Percentiles rank a stretch among this genome's conserved stretches.
Conservation (phyloP, 306 rosid genomes). For the Castanea crenata region DNA sequence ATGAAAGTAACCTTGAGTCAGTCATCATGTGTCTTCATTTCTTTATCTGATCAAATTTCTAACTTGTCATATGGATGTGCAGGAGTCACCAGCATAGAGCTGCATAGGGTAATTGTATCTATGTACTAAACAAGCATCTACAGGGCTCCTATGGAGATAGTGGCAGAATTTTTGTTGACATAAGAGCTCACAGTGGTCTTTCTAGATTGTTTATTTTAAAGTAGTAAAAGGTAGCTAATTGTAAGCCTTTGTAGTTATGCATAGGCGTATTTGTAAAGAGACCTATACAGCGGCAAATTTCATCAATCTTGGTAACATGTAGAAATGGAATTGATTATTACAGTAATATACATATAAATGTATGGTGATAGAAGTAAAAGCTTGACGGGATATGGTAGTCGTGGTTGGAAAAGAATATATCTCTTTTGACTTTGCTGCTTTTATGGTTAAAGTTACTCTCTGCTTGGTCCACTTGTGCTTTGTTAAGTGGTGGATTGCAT, state of each 20-base stretch:
- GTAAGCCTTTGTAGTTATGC: neutral
- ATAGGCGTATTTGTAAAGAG: neutral
- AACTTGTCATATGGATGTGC: neutral
- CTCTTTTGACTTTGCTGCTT: too few species aligned
- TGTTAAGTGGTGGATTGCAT: too few species aligned
- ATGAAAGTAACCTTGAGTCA: neutral
- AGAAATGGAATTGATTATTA: neutral
- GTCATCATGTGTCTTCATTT: neutral
- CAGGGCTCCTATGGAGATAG: neutral
- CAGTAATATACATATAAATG: too few species aligned
- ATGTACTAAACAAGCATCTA: neutral
- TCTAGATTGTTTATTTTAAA: neutral
- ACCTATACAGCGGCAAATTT: neutral
- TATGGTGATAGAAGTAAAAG: neutral
- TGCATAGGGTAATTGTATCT: neutral
- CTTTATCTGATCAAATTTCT: neutral
- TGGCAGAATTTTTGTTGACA: neutral
- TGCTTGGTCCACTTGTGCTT: too few species aligned
- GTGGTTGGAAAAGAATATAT: neutral
- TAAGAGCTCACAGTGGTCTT: neutral
- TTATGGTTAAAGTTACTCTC: too few species aligned
- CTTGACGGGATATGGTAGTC: neutral
- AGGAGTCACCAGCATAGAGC: neutral
- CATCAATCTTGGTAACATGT: neutral
- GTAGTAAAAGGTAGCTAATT: neutral